Conservation (phyloP, 2,329 filamentous ascomycete species). For the Blastomyces parvus region DNA sequence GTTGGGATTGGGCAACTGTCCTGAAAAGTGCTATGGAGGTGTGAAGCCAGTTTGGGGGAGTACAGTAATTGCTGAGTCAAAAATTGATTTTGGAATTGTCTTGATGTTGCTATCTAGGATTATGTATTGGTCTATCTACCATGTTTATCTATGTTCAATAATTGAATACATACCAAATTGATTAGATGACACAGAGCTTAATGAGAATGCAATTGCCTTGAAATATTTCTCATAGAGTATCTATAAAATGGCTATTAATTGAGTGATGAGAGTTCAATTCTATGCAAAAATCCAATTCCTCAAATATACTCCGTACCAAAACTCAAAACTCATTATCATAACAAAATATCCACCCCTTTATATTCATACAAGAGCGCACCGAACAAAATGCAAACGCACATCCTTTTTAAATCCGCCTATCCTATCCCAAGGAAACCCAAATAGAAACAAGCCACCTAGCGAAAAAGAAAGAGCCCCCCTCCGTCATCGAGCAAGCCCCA, state of each 20-base stretch:
- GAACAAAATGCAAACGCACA: background rate
- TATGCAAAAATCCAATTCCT: too few relatives aligned
- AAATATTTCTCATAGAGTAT: too few relatives aligned
- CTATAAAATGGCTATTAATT: too few relatives aligned
- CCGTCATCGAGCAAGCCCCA: slow-evolving; percentile 20
- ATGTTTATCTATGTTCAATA: background rate
- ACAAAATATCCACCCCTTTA: background rate
- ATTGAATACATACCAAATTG: background rate
- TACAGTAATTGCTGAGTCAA: background rate
- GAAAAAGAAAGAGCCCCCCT: background rate
- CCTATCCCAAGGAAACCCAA: background rate
- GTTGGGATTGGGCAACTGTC: background rate
- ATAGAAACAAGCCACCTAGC: background rate
- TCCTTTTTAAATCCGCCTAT: too few relatives aligned
- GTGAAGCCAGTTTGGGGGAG: background rate
- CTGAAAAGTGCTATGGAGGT: background rate
- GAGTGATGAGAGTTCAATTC: too few relatives aligned
- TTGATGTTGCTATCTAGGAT: background rate
- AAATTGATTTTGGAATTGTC: background rate
- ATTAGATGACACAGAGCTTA: background rate
- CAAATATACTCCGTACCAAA: background rate
- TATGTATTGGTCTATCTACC: background rate
- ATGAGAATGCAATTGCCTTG: background rate
- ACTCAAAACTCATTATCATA: background rate
- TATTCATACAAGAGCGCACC: background rate